A percentile compares a stretch with the other conserved stretches of the same genome.
Evolutionary conservation across 345 rosid species (phyloP).

Genomic region (Noccaea bulbosa): DNA sequence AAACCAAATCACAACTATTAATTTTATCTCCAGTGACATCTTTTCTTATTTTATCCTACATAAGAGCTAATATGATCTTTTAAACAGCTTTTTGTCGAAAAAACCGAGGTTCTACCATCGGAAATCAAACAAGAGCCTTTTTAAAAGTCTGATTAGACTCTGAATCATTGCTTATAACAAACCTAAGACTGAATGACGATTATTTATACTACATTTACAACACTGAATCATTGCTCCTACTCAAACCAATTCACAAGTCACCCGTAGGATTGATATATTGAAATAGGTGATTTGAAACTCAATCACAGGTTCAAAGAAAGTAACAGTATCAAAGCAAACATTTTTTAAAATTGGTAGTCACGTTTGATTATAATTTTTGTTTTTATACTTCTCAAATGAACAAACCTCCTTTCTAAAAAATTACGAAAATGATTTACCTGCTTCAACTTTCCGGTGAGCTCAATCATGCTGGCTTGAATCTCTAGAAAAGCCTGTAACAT

Average conservation of each 20-base stretch:
- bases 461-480: conserved; percentile 65
- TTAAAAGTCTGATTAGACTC: not conserved
- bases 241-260: not conserved
- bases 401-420: not conserved
- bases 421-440: conserved; percentile 40
- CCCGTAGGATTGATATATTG: not conserved
- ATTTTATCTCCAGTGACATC: not conserved
- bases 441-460: conserved; percentile 56
- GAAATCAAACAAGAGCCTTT: conserved; percentile 5
- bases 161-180: conserved; percentile 6
- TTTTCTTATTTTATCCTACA: not conserved
- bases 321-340: not conserved
- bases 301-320: not conserved
- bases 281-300: not conserved
- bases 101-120: not conserved
- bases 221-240: too few relatives aligned
- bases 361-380: not conserved
- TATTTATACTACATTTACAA: too few relatives aligned
- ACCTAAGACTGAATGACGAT: not conserved
- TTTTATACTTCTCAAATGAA: not conserved
- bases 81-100: not conserved
- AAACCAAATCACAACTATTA: not conserved
- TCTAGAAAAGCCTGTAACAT: conserved; percentile 53
- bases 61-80: not conserved
- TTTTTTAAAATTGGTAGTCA: not conserved